Evolutionary conservation across 305 asterid genomes (phyloP).

Genomic region (Fraxinus albicans): DNA sequence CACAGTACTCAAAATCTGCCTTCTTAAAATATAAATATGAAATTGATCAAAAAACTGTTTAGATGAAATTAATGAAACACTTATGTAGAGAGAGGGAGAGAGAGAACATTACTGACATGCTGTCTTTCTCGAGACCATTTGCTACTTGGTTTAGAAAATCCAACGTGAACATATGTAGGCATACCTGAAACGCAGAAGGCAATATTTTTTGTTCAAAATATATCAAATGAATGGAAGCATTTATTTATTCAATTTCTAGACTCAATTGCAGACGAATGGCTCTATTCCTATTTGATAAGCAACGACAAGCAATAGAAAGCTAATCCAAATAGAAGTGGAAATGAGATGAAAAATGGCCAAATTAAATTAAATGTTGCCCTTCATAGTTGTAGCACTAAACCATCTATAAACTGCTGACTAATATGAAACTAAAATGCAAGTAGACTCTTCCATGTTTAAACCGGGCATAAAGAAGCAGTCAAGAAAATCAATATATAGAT

Average conservation of each 20-base stretch:
- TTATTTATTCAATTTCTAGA: constrained; percentile 9
- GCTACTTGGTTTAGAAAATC: constrained; percentile 98
- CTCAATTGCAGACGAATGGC: background rate
- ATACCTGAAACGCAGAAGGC: constrained; percentile 66
- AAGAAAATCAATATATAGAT: background rate
- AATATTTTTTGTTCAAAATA: constrained; percentile 1
- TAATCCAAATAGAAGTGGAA: constrained; percentile 4
- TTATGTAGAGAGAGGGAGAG: constrained; percentile 1
- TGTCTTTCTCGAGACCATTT: constrained; percentile 93
- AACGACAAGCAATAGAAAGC: background rate
- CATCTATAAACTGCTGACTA: constrained; percentile 4
- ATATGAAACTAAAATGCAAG: background rate
- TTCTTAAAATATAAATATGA: background rate
- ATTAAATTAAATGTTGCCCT: background rate
- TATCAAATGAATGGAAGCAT: background rate
- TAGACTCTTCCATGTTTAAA: background rate
- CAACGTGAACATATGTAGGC: constrained; percentile 90
- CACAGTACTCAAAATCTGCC: constrained; percentile 1
- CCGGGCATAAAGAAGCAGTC: background rate
- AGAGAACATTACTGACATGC: constrained; percentile 64
- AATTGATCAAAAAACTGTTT: background rate
- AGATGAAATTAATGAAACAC: background rate
- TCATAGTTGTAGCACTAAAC: constrained; percentile 1
- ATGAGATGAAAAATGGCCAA: constrained; percentile 2
- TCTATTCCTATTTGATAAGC: background rate